Evolutionary conservation across 805 yeast species (phyloP).

Genomic region (Metschnikowia borealis): DNA sequence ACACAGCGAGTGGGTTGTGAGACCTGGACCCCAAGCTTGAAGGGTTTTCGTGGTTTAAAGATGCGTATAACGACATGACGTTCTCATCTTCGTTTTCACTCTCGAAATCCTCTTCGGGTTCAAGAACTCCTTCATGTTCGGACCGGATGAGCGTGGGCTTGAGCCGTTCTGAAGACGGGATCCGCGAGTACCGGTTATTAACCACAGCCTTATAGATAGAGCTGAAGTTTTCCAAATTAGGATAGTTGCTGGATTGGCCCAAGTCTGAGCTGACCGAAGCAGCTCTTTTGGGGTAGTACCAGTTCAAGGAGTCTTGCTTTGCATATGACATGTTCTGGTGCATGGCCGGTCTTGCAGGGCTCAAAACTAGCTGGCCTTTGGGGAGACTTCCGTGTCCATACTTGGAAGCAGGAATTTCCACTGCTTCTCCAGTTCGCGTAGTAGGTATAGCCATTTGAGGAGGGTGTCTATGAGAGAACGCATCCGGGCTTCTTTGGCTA

Average conservation of each 20-base stretch:
- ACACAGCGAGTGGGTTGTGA: slow-evolving; percentile 7
- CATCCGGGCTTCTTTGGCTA: slow-evolving; percentile 15
- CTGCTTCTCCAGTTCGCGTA: slow-evolving; percentile 71
- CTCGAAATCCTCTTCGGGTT: slow-evolving; percentile 23
- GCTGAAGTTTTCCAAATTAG: slow-evolving; percentile 27
- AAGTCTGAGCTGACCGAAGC: slow-evolving; percentile 13
- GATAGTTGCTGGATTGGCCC: slow-evolving; percentile 8
- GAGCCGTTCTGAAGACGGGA: slow-evolving; percentile 9
- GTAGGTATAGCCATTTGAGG: slow-evolving; percentile 76
- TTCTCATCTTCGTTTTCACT: slow-evolving; percentile 59
- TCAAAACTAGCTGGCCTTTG: not conserved
- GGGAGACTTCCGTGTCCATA: slow-evolving; percentile 3
- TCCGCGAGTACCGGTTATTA: slow-evolving; percentile 11
- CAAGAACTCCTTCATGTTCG: slow-evolving; percentile 5
- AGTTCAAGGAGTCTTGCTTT: slow-evolving; percentile 9
- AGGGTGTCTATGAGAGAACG: slow-evolving; percentile 21
- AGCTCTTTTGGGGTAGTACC: slow-evolving; percentile 27
- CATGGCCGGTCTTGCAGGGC: not conserved
- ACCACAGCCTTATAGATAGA: slow-evolving; percentile 23
- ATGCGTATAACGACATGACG: slow-evolving; percentile 63
- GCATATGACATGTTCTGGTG: slow-evolving; percentile 1
- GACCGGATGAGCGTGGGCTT: slow-evolving; percentile 1
- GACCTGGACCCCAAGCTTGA: slow-evolving; percentile 11
- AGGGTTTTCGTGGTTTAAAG: slow-evolving; percentile 34
- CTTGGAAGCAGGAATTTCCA: slow-evolving; percentile 55